These are phyloP conservation scores for Fusarium caatingaense DNA, from an alignment of 2,329 filamentous ascomycete species.

Conservation along the genomic window DNA sequence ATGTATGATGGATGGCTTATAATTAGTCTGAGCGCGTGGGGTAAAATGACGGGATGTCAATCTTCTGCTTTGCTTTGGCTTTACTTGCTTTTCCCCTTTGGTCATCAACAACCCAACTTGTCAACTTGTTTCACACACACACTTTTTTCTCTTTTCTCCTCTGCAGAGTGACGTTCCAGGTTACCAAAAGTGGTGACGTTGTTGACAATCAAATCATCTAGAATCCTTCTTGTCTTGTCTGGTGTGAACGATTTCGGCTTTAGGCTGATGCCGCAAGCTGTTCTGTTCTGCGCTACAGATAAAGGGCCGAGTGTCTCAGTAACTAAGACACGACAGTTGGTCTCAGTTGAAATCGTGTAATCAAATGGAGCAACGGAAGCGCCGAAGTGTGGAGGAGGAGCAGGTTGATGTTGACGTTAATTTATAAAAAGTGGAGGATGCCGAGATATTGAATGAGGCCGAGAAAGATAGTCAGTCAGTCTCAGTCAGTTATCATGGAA, in stretches of 20 bases:
- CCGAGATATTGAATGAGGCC: slow-evolving; percentile 13
- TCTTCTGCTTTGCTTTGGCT: neutral
- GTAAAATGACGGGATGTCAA: slow-evolving; percentile 31
- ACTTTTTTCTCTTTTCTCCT: neutral
- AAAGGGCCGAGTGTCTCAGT: slow-evolving; percentile 27
- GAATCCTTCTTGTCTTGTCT: neutral
- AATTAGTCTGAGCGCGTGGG: slow-evolving; percentile 25
- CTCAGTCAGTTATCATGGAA: slow-evolving; percentile 3
- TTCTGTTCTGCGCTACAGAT: neutral
- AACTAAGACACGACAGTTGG: neutral
- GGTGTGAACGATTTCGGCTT: slow-evolving; percentile 14
- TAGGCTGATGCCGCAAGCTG: slow-evolving; percentile 32
- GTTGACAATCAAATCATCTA: slow-evolving; percentile 12
- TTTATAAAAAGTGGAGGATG: slow-evolving; percentile 25
- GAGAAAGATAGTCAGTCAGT: neutral
- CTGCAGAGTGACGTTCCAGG: slow-evolving; percentile 33
- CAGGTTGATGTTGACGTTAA: slow-evolving; percentile 5
- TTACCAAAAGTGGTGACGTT: slow-evolving; percentile 30
- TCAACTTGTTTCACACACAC: slow-evolving; percentile 24
- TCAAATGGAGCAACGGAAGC: slow-evolving; percentile 18
- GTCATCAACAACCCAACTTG: neutral
- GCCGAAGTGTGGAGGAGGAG: slow-evolving; percentile 11
- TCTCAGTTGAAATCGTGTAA: neutral
- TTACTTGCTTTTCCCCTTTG: slow-evolving; percentile 8
- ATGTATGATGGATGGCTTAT: slow-evolving; percentile 11